phyloP scores from a whole-genome alignment of 352 stramenopile genomes.

The Pythium phragmiticola region DNA sequence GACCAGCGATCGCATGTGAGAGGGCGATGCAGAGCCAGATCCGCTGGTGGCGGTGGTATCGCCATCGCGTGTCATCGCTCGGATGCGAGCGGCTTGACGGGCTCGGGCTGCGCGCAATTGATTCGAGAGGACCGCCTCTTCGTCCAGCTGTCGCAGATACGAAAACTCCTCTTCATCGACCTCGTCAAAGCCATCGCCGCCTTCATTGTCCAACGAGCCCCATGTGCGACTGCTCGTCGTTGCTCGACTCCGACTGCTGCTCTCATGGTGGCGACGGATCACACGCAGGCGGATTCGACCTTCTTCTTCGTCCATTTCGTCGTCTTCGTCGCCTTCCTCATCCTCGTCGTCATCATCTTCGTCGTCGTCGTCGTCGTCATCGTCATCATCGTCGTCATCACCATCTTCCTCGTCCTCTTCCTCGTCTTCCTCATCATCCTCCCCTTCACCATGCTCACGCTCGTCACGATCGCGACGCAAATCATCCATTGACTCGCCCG shows the following conservation, averaged over 20 bases:
- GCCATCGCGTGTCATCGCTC: conserved; percentile 1
- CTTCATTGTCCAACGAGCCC: conserved; percentile 69
- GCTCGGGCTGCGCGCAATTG: conserved; percentile 15
- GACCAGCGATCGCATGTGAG: conserved; percentile 26
- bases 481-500: conserved; percentile 45
- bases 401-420: conserved; percentile 65
- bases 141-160: conserved; percentile 72
- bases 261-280: conserved; percentile 17
- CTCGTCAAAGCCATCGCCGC: conserved; percentile 76
- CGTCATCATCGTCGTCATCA: conserved; percentile 49
- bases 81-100: conserved; percentile 2
- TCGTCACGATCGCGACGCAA: conserved; percentile 41
- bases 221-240: conserved; percentile 41
- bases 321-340: conserved; percentile 52
- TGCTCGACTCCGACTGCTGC: conserved; percentile 22
- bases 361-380: conserved; percentile 54
- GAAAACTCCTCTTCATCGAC: conserved; percentile 85
- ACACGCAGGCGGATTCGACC: conserved; percentile 53
- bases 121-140: conserved; percentile 38
- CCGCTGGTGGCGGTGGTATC: background rate
- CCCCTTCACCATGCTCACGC: conserved; percentile 54
- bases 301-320: conserved; percentile 69
- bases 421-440: conserved; percentile 55
- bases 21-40: background rate
- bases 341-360: conserved; percentile 67